Conservation (phyloP, 192 early-diverging fungal species). For the Linnemannia schmuckeri region DNA sequence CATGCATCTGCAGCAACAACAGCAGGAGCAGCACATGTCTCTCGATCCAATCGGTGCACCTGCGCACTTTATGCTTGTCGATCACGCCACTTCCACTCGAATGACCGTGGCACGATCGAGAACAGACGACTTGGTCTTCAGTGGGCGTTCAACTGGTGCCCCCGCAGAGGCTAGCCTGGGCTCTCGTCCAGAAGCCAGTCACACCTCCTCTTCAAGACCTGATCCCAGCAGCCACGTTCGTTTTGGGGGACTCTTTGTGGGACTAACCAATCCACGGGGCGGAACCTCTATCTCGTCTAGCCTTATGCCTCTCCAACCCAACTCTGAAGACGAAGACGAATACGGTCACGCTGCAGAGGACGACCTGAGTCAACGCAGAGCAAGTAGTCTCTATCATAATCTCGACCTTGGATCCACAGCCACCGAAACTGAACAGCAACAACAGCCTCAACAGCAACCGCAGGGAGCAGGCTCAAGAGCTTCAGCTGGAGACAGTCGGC, state of each 20-base stretch:
- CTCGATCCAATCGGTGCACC: not conserved
- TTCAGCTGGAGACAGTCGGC: constrained; percentile 5
- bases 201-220: not conserved
- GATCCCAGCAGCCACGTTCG: constrained; percentile 7
- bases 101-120: not conserved
- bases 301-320: constrained; percentile 25
- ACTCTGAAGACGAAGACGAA: constrained; percentile 33
- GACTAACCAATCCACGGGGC: constrained; percentile 15
- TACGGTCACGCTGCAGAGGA: not conserved
- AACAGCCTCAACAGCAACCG: not conserved
- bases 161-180: constrained; percentile 4
- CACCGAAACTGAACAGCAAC: not conserved
- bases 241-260: constrained; percentile 2
- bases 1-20: not conserved
- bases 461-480: not conserved
- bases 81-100: not conserved
- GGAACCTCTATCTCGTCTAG: constrained; percentile 35
- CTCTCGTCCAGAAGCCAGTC: not conserved
- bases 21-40: not conserved
- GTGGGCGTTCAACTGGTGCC: not conserved
- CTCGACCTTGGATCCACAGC: not conserved
- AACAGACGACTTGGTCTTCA: not conserved
- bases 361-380: constrained; percentile 9
- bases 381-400: not conserved
- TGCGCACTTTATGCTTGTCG: not conserved